These are phyloP conservation scores for Senna tora DNA, from an alignment of 306 rosid genomes.

Conservation along the genomic window DNA sequence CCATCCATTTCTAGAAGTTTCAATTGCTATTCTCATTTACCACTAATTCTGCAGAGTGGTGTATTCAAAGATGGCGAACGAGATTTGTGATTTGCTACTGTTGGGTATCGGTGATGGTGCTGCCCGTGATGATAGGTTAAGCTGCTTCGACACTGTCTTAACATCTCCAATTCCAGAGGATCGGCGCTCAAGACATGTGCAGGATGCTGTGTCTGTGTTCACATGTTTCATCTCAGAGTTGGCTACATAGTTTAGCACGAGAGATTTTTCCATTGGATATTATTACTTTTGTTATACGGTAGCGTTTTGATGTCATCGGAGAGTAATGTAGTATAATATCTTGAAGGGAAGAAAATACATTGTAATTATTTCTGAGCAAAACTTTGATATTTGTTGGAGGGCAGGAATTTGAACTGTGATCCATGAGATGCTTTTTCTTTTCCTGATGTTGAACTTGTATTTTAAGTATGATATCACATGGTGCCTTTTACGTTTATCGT, in stretches of 20 bases:
- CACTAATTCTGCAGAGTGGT: conserved; percentile 58
- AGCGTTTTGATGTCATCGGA: neutral
- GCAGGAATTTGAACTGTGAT: conserved; percentile 37
- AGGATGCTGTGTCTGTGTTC: conserved; percentile 76
- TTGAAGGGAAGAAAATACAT: neutral
- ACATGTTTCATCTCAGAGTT: conserved; percentile 79
- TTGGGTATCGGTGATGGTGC: conserved; percentile 64
- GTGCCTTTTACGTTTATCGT: no score
- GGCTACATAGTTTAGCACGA: conserved; percentile 47
- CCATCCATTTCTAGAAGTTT: conserved; percentile 8
- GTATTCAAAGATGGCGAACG: conserved; percentile 87
- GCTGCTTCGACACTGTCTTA: conserved; percentile 78
- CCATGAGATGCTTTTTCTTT: no score
- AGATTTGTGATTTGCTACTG: conserved; percentile 71
- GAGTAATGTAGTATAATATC: neutral
- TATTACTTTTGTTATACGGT: neutral
- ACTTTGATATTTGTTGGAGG: conserved; percentile 16
- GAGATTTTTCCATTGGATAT: neutral
- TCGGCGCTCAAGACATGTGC: conserved; percentile 75
- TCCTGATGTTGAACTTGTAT: no score
- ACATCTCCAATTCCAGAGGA: conserved; percentile 85
- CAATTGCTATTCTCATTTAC: conserved; percentile 31
- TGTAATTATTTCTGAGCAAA: neutral
- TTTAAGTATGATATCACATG: no score
- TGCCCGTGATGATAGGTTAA: conserved; percentile 68